Evolutionary conservation across 495 filamentous ascomycete genomes (phyloP), one percentile per base, ranked within the genome.

Genomic region (Coniosporium apollinis): DNA sequence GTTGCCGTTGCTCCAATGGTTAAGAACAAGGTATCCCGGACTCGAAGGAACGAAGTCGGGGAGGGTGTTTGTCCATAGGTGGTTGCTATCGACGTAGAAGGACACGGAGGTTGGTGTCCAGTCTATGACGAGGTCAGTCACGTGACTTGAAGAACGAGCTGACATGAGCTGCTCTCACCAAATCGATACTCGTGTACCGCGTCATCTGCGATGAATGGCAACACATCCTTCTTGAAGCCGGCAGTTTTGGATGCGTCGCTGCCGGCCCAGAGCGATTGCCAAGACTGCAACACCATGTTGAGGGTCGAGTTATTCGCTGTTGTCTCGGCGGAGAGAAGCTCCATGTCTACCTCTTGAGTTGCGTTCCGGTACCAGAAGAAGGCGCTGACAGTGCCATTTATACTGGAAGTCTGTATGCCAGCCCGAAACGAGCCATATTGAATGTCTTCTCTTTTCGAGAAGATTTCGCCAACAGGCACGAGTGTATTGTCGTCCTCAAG

Each of bases 351-450:
- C 44, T 85, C 79, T 49, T 80, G 75, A 3, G 73, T 74, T 49
- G 84, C 70, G 49, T 82, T 79, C 50, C 66, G 66, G 56, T 79
- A 85, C 74, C 75, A 84, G 50, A 82, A 85, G 50, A 83, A 82
- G 11, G 79, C 76, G n/a, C 64, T 70, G 52, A 79, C 83, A 8
- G 79, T 83, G 8, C 79, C 79, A 20, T 56, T 44, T 4, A 65
- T 45, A 37, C 46, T 46, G 2, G 74, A 66, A 21, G 72, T 42
- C 56, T 72, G 76, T 52, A 83, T 72, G 20, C 65, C 66, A 3
- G 71, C 69, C 10, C 79, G 58, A 42, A 76, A 82, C 32, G 63
- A 72, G 2, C 80, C 79, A 44, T 66, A 76, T 5, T 64, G 46
- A 46, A 79, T 55, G 47, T 84, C 73, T n/a, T 51, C 35, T 19